phyloP scores from a whole-genome alignment of 176 grass and related monocot genomes.

The Poa pratensis region DNA sequence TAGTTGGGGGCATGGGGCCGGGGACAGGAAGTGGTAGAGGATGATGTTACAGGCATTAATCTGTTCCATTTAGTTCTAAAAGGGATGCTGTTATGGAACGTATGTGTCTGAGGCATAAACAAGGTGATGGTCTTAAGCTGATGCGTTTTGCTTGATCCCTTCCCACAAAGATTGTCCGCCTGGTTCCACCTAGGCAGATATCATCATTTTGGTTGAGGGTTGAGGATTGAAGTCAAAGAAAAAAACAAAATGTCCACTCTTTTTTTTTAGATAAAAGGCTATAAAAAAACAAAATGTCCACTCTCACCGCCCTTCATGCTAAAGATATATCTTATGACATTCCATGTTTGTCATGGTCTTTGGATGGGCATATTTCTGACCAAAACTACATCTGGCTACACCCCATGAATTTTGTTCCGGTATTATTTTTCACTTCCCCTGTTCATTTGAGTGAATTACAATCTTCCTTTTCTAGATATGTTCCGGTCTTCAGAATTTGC shows the following conservation, averaged over 20 bases:
- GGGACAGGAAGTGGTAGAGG: not conserved
- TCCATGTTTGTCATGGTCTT: conserved; percentile 2
- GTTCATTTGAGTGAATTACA: not conserved
- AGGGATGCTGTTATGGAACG: not conserved
- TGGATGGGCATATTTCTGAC: not conserved
- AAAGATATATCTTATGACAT: not conserved
- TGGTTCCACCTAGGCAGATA: not conserved
- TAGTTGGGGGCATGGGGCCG: not conserved
- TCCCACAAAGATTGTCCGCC: not conserved
- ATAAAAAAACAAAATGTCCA: conserved; percentile 18
- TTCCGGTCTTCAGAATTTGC: not conserved
- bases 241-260: conserved; percentile 23
- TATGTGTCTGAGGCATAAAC: not conserved
- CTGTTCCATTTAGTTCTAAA: not conserved
- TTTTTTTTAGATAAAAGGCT: too few species aligned
- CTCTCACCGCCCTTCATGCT: not conserved
- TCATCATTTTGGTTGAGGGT: not conserved
- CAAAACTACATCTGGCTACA: not conserved
- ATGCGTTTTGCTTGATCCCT: not conserved
- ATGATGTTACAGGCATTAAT: not conserved
- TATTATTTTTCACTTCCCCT: conserved; percentile 3
- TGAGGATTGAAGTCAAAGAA: too few species aligned
- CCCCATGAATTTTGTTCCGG: conserved; percentile 9
- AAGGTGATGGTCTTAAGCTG: not conserved
- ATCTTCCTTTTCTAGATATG: conserved; percentile 7